Evolutionary conservation across 2,329 filamentous ascomycete species (phyloP), one percentile per base, ranked within the genome.

Genomic region (Myriosclerotinia scirpicola): DNA sequence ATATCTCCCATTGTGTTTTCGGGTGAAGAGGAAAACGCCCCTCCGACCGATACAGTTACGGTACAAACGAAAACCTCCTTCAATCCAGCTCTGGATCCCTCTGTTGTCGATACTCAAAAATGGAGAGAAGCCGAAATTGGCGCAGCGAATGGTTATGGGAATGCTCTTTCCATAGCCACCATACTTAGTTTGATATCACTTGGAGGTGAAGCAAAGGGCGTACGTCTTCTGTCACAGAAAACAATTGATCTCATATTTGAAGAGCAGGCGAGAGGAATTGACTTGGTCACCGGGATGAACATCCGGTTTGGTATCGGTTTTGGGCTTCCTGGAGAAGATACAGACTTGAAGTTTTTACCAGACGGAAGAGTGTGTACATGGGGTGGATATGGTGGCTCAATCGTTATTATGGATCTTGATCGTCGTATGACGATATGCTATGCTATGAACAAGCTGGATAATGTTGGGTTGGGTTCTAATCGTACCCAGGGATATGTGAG

Each of bases 341-440:
- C 62, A 30, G 38, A 22, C 20, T n/a, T 67, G 46, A 22, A 60
- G 8, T 67, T 63, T 54, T 30, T 77, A 46, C 76, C 77, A 2
- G 65, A 73, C 30, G 80, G 79, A 0, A 69, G 71, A 6, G 67
- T 73, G 4, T 77, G 76, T 54, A 81, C 77, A 65, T 82, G 81
- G 80, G 76, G 77, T 34, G 81, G 81, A 0, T 82, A 77, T 77
- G 81, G 81, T 14, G 81, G 81, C 0, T 81, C 80, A 0, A 65
- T 80, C 1, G 69, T 76, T 4, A 67, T 82, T 38, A 80, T 82
- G 75, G 81, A 83, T 69, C 50, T 77, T 6, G 78, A 81, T 42
- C 71, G 77, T 2, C 71, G 74, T 20, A 71, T 82, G 67, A 82
- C 81, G 0, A 77, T 83, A 40, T 71, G 73, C 0, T 83, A 83